These are phyloP conservation scores for Pilatotrama ljubarskyi DNA, from an alignment of 768 basidiomycete species.

Conservation along the genomic window DNA sequence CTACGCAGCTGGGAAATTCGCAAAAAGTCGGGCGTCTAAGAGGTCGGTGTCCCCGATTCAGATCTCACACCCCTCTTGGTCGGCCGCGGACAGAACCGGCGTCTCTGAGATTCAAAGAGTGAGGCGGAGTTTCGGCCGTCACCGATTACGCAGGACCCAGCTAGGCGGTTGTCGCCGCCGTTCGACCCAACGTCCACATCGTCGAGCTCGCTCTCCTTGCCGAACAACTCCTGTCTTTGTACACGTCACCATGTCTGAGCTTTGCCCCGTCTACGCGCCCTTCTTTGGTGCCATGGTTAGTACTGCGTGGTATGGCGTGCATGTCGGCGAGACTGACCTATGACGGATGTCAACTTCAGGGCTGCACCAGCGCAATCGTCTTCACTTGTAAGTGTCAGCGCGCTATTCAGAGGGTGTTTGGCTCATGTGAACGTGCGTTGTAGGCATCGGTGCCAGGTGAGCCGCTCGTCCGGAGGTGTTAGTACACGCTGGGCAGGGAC, in stretches of 20 bases:
- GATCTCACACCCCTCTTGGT: no score
- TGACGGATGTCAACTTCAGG: slow-evolving; percentile 47
- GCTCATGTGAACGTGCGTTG: not conserved
- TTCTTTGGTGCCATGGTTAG: slow-evolving; percentile 97
- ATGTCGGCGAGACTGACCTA: slow-evolving; percentile 9
- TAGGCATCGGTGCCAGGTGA: slow-evolving; percentile 87
- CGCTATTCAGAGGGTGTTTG: not conserved
- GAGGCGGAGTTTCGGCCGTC: slow-evolving; percentile 11
- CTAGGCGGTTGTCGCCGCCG: slow-evolving; percentile 16
- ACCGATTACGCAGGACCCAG: slow-evolving; percentile 10
- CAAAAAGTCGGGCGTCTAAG: no score
- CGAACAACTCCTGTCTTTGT: slow-evolving; percentile 21
- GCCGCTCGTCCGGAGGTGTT: slow-evolving; percentile 22
- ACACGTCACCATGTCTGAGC: slow-evolving; percentile 60
- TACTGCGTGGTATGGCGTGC: slow-evolving; percentile 1
- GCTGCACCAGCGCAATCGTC: slow-evolving; percentile 94
- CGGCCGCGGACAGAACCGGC: not conserved
- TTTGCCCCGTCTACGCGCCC: slow-evolving; percentile 94
- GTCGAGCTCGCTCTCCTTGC: slow-evolving; percentile 13
- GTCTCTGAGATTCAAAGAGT: slow-evolving; percentile 9
- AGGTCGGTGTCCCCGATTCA: no score
- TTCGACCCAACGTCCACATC: slow-evolving; percentile 22
- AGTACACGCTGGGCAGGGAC: not conserved
- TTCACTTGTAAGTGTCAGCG: slow-evolving; percentile 79
- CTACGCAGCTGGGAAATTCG: no score